These are phyloP conservation scores for Fusarium camptoceras DNA, from an alignment of 2,329 filamentous ascomycete genomes.

Conservation along the genomic window DNA sequence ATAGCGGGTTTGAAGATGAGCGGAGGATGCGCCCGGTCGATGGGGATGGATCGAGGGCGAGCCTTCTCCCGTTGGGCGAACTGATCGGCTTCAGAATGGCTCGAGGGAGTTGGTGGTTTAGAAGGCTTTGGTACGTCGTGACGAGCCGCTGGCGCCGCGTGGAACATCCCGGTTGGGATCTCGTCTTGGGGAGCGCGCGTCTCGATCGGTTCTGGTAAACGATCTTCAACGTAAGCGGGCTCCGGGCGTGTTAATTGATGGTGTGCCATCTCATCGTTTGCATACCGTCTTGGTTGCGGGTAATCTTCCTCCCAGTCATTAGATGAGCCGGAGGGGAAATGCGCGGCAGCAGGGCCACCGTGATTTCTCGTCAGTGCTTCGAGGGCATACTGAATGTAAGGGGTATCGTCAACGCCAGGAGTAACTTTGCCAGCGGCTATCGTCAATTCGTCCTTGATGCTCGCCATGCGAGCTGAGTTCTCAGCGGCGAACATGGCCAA, in stretches of 20 bases:
- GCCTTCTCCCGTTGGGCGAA: slow-evolving; percentile 44
- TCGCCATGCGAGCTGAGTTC: slow-evolving; percentile 50
- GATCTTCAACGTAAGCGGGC: slow-evolving; percentile 47
- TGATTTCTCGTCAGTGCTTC: slow-evolving; percentile 85
- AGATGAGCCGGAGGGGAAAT: slow-evolving; percentile 60
- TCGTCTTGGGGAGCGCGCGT: slow-evolving; percentile 29
- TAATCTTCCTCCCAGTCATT: slow-evolving; percentile 50
- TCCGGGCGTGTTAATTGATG: slow-evolving; percentile 40
- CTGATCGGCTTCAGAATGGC: slow-evolving; percentile 25
- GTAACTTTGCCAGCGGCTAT: slow-evolving; percentile 68
- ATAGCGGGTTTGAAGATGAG: slow-evolving; percentile 79
- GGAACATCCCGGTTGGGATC: slow-evolving; percentile 30
- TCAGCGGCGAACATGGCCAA: slow-evolving; percentile 54
- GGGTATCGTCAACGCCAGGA: slow-evolving; percentile 84
- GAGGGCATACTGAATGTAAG: slow-evolving; percentile 90
- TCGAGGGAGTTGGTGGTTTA: slow-evolving; percentile 31
- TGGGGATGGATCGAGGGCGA: slow-evolving; percentile 54
- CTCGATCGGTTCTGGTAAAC: slow-evolving; percentile 42
- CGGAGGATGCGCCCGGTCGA: slow-evolving; percentile 56
- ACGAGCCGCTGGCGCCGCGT: slow-evolving; percentile 29
- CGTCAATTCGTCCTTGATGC: slow-evolving; percentile 65
- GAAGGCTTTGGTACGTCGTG: slow-evolving; percentile 24
- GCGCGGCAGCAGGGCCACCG: slow-evolving; percentile 66
- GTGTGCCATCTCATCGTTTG: slow-evolving; percentile 34
- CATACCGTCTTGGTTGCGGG: slow-evolving; percentile 36